These are phyloP conservation scores for Plantago lanceolata DNA, from an alignment of 305 asterid species.

Conservation along the genomic window DNA sequence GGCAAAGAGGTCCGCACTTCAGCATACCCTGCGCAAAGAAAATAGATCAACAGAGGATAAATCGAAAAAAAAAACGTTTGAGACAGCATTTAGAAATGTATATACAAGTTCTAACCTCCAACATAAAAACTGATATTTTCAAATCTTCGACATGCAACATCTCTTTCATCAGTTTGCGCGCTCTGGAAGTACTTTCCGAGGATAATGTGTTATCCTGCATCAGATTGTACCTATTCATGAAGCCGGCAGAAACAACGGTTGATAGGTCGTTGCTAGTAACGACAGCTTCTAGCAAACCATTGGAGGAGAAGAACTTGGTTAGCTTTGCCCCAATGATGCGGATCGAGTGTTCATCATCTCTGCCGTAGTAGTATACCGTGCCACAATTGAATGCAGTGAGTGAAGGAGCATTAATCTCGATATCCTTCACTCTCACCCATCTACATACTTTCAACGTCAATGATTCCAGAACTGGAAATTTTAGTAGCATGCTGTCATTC, in stretches of 20 bases:
- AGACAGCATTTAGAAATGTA: neutral
- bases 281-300: conserved; percentile 2
- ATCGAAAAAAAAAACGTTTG: neutral
- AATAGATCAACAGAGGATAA: neutral
- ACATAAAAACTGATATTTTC: neutral
- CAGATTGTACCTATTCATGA: neutral
- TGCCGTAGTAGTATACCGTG: too few species aligned
- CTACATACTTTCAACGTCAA: neutral
- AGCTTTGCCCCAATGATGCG: neutral
- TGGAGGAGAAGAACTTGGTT: neutral
- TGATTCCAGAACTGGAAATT: neutral
- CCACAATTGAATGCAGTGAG: neutral
- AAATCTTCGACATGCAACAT: neutral
- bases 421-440: neutral
- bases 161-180: neutral
- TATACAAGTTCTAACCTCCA: neutral
- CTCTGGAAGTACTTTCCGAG: neutral
- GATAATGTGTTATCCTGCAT: too few species aligned
- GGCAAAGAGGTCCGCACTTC: neutral
- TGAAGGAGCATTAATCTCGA: neutral
- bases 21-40: neutral
- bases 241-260: neutral
- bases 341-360: neutral
- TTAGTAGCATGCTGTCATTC: neutral
- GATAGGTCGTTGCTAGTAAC: neutral